Evolutionary conservation across 495 filamentous ascomycete genomes (phyloP).

Genomic region (Tricharina praecox): DNA sequence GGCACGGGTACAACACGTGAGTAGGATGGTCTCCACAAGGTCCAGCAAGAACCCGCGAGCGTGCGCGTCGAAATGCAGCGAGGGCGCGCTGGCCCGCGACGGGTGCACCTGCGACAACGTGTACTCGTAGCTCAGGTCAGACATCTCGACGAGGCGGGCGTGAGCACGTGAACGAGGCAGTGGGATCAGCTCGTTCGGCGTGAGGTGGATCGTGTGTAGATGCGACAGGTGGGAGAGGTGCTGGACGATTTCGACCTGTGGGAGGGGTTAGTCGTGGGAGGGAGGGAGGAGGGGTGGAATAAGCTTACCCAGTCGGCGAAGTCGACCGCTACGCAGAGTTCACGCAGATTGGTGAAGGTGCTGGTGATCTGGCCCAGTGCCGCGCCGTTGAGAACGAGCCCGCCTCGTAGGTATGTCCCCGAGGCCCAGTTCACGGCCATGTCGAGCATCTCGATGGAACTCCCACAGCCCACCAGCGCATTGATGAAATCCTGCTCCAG

Average conservation of each 20-base stretch:
- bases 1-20: neutral
- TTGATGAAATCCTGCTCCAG: too few relatives aligned
- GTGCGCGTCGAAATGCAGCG: neutral
- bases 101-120: neutral
- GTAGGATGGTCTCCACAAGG: neutral
- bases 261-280: neutral
- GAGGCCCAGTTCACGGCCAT: too few relatives aligned
- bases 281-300: neutral
- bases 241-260: neutral
- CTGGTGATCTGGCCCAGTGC: neutral
- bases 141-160: neutral
- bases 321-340: neutral
- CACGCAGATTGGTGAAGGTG: neutral
- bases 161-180: neutral
- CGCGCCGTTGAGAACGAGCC: neutral
- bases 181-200: neutral
- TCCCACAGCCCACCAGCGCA: too few relatives aligned
- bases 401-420: too few relatives aligned
- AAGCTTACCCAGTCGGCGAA: neutral
- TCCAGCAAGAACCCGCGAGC: neutral
- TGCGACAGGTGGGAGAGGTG: neutral
- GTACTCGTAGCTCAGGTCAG: neutral
- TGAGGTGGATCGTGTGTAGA: neutral
- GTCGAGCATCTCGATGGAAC: too few relatives aligned
- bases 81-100: neutral